Evolutionary conservation across 768 basidiomycete genomes (phyloP), one percentile per base, ranked within the genome.

Genomic region (Agaricus sinodeliciosus): DNA sequence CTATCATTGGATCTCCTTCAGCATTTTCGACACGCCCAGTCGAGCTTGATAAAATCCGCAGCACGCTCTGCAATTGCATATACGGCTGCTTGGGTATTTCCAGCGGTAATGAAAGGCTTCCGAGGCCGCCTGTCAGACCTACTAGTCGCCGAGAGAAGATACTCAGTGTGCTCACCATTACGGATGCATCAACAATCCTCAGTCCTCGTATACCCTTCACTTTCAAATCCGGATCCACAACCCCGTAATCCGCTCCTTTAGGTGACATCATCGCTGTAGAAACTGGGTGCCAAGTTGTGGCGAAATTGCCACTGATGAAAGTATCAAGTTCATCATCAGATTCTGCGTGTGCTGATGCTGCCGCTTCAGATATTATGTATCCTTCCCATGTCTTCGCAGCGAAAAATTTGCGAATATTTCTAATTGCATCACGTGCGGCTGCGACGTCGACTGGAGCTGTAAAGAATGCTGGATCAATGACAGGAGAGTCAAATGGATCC

Each of bases 141-240:
- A 27, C 43, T 45, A 2, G 16, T 13, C 6, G 19, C 15, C 8
- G 13, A 15, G 12, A 22, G 8, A 9, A 22, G 18, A 22, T 4
- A n/a, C 18, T 26, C 26, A 22, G 13, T 13, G 9, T 15, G 31
- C 42, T 43, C 42, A 43, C 42, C 42, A 43, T 43, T 6, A 43
- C 26, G 6, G 42, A 54, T 0, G 67, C 67, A 61, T 74, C 71
- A 11, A 74, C 69, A 19, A 74, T 58, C 3, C 73, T 62, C 48
- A 73, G 45, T 7, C 68, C 72, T 3, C 36, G 40, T 0, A 65
- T 59, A 0, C 63, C 65, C 53, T 74, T 72, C 6, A 74, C 68
- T 34, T 43, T 57, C 46, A 75, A 57, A 54, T 71, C 61, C 4
- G 71, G 65, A 58, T 72, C 31, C 31, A 31, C 31, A 31, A 31